Percentiles rank a stretch among this genome's conserved stretches.
Evolutionary conservation across 345 rosid species (phyloP).

Genomic region (Dimocarpus longan): DNA sequence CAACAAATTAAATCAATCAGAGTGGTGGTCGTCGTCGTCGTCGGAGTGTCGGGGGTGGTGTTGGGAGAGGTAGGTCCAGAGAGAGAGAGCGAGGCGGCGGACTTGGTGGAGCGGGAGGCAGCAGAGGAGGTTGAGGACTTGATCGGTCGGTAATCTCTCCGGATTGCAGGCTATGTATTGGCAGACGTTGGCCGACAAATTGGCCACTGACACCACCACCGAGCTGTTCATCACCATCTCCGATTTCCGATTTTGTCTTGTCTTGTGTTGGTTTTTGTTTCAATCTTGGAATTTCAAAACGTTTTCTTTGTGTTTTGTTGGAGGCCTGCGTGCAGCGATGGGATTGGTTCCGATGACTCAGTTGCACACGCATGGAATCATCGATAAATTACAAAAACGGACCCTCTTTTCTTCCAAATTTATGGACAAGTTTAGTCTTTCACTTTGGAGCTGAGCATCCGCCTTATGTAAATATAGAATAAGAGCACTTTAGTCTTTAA

Average conservation of each 20-base stretch:
- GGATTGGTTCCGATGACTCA: too few species aligned
- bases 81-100: constrained; percentile 59
- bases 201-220: constrained; percentile 59
- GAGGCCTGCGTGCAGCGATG: too few species aligned
- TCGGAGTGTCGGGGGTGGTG: constrained; percentile 26
- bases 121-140: constrained; percentile 63
- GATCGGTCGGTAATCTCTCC: constrained; percentile 62
- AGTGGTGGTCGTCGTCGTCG: constrained; percentile 29
- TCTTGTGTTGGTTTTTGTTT: neutral
- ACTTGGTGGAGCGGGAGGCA: constrained; percentile 63
- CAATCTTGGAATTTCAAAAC: neutral
- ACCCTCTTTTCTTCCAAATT: too few species aligned
- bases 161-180: constrained; percentile 94
- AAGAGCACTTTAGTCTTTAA: neutral
- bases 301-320: neutral
- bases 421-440: too few species aligned
- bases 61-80: constrained; percentile 68
- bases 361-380: too few species aligned
- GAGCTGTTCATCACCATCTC: constrained; percentile 78
- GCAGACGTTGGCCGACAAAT: constrained; percentile 65
- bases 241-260: neutral
- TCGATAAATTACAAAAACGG: too few species aligned
- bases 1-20: constrained; percentile 35
- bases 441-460: too few species aligned
- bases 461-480: too few species aligned